phyloP scores from a whole-genome alignment of 768 basidiomycete genomes.

The Pleurotus tuoliensis region DNA sequence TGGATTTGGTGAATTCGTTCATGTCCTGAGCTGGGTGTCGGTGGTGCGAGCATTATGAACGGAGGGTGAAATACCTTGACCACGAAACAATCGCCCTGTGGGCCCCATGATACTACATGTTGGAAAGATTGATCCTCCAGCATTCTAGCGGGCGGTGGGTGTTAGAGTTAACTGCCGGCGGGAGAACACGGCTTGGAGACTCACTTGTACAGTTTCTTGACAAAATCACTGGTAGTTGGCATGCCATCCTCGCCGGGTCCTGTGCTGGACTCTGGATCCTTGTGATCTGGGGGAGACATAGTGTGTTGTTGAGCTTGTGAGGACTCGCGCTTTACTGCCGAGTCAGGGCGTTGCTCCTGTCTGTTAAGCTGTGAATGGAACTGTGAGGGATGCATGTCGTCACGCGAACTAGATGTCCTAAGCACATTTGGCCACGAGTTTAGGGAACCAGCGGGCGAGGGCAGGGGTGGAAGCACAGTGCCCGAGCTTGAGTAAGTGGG shows the following conservation, averaged over 20 bases:
- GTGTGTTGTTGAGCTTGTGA: neutral
- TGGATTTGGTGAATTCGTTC: slow-evolving; percentile 91
- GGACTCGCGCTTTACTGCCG: slow-evolving; percentile 22
- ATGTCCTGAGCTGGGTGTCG: slow-evolving; percentile 49
- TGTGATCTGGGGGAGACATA: slow-evolving; percentile 7
- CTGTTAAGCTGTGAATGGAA: slow-evolving; percentile 13
- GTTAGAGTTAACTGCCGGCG: neutral
- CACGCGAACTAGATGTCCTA: slow-evolving; percentile 37
- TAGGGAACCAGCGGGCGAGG: slow-evolving; percentile 17
- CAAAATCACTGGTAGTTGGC: slow-evolving; percentile 90
- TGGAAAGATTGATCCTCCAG: slow-evolving; percentile 75
- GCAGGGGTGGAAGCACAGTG: slow-evolving; percentile 21
- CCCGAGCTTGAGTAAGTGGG: slow-evolving; percentile 17
- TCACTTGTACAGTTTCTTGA: slow-evolving; percentile 91
- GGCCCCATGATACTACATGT: slow-evolving; percentile 79
- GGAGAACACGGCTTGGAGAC: slow-evolving; percentile 16
- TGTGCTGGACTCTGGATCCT: neutral
- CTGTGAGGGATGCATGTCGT: slow-evolving; percentile 31
- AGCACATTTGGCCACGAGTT: slow-evolving; percentile 23
- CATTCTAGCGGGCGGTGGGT: slow-evolving; percentile 52
- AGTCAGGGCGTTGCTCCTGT: slow-evolving; percentile 8
- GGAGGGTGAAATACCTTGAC: slow-evolving; percentile 54
- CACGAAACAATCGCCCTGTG: slow-evolving; percentile 83
- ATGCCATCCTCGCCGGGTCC: slow-evolving; percentile 57
- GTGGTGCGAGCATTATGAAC: neutral